Conservation (phyloP, 2,329 filamentous ascomycete genomes). For the Pseudogymnoascus sp. region DNA sequence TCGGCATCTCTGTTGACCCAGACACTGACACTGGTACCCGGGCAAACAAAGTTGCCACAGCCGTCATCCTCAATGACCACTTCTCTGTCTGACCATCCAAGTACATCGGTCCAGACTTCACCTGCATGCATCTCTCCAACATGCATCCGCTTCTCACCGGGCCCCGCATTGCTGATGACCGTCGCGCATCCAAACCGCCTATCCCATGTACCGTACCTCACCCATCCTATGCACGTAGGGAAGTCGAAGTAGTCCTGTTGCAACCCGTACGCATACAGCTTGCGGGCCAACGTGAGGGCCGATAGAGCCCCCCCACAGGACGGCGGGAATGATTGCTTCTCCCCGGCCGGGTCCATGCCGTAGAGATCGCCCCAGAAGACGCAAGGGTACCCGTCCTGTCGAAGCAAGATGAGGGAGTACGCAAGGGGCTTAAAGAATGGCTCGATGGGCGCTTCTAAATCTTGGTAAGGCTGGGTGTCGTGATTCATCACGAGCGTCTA, state of each 20-base stretch:
- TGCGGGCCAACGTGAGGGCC: constrained; percentile 53
- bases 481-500: constrained; percentile 65
- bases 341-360: constrained; percentile 45
- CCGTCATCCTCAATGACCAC: constrained; percentile 54
- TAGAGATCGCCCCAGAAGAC: constrained; percentile 67
- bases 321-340: constrained; percentile 41
- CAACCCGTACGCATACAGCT: constrained; percentile 58
- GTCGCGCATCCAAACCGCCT: constrained; percentile 47
- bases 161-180: constrained; percentile 47
- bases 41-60: constrained; percentile 50
- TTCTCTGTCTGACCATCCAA: constrained; percentile 46
- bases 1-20: constrained; percentile 53
- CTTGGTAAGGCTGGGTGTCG: constrained; percentile 60
- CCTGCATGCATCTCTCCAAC: constrained; percentile 52
- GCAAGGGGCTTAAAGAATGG: constrained; percentile 65
- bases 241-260: constrained; percentile 59
- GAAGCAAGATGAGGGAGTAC: constrained; percentile 64
- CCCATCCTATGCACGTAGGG: constrained; percentile 53
- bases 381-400: constrained; percentile 55
- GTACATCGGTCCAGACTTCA: constrained; percentile 57
- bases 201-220: constrained; percentile 42
- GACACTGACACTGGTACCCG: constrained; percentile 48
- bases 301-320: constrained; percentile 49
- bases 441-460: constrained; percentile 54
- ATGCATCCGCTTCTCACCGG: constrained; percentile 50